Conservation (phyloP, 768 basidiomycete genomes). For the Cystofilobasidium capitatum region DNA sequence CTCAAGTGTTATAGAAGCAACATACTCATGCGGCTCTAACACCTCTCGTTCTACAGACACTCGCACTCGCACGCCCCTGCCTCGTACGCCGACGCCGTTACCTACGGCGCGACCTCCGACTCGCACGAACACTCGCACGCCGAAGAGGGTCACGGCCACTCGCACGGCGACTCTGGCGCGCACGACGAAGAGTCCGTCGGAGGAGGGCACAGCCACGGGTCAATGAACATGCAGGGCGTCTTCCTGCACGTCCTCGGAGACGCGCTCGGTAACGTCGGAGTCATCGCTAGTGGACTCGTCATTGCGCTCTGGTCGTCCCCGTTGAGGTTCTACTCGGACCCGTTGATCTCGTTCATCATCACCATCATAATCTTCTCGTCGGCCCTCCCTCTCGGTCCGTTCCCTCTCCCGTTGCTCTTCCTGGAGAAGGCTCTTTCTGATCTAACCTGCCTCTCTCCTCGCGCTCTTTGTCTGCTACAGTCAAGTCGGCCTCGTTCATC, state of each 20-base stretch:
- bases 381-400: conserved; percentile 62
- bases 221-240: conserved; percentile 98
- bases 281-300: conserved; percentile 85
- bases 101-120: conserved; percentile 16
- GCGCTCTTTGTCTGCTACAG: conserved; percentile 30
- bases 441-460: conserved; percentile 15
- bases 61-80: neutral
- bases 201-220: conserved; percentile 45
- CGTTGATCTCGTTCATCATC: conserved; percentile 83
- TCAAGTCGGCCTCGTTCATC: conserved; percentile 82
- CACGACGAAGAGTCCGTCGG: no score
- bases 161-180: conserved; percentile 28
- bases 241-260: conserved; percentile 74
- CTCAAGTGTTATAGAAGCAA: neutral
- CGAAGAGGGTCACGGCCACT: conserved; percentile 26
- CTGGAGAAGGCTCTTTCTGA: neutral
- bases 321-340: conserved; percentile 52
- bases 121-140: conserved; percentile 29
- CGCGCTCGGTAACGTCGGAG: conserved; percentile 84
- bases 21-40: neutral
- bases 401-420: neutral
- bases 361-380: conserved; percentile 94
- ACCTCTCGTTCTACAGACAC: conserved; percentile 24
- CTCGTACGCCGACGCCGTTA: conserved; percentile 15
- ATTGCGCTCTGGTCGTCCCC: conserved; percentile 57